Base-by-base conservation (phyloP, 129 eudicot species). In the Pittosporum tobira region DNA sequence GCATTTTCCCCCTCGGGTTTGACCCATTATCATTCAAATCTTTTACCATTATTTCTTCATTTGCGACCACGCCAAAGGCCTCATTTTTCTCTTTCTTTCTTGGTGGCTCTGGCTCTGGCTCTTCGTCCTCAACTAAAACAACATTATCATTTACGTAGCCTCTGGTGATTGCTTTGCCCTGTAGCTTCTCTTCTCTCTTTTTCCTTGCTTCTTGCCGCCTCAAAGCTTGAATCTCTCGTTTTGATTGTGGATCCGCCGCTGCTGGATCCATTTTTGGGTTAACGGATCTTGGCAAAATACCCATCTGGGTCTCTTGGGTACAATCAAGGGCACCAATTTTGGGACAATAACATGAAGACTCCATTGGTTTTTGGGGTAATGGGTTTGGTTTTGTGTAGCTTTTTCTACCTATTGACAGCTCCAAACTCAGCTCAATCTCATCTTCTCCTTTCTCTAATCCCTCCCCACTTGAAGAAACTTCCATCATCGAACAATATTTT, bases 361-460 rank as follows among this genome's bases (percentile, higher is more conserved):
- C 59, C 46, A 18, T 37, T 26, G 51, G 7, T 31, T 46, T 48
- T 48, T 11, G 15, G 24, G 44, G 45, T 31, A 56, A 56, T 3
- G 28, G 20, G n/a, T 55, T 71, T 31, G 75, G 22, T 65, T 75
- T 70, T 51, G 18, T 61, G n/a, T 64, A 71, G 13, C 69, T 70
- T 31, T 56, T 56, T 15, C 87, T 83, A 0, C 81, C 93, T 1
- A 84, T 79, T 0, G 93, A 84, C 36, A 84, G 60, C 79, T 77
- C 94, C 59, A 84, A 70, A 73, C 77, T 80, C 56, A 79, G 61
- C 81, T 84, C 87, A 38, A 66, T 45, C 12, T 76, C 93, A 40
- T 55, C 67, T 2, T 57, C 72, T 7, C 19, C 47, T 14, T 60
- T 36, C 8, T 16, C 14, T 4, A 20, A 31, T 40, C 50, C 67